Conservation (phyloP, 129 eudicot species). For the Pseudognaphalium luteoalbum region DNA sequence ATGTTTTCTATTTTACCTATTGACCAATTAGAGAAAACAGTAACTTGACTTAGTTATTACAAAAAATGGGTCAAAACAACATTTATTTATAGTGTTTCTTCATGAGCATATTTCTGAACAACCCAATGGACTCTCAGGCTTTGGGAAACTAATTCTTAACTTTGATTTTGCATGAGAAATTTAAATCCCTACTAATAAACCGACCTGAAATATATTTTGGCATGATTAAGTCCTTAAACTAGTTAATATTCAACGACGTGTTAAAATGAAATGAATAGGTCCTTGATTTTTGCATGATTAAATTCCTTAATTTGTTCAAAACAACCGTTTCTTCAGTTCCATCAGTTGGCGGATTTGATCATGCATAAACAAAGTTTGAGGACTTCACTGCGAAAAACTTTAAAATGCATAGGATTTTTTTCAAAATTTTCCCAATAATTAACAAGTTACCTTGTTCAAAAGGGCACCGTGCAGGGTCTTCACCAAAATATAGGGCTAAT, state of each 20-base stretch:
- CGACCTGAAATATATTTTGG: neutral
- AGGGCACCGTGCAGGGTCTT: conserved; percentile 91
- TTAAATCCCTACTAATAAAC: neutral
- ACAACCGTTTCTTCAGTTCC: neutral
- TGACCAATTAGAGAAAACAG: neutral
- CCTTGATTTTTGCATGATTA: neutral
- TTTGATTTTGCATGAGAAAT: too few relatives aligned
- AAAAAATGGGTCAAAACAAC: conserved; percentile 2
- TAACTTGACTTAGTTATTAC: conserved; percentile 9
- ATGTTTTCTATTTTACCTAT: neutral
- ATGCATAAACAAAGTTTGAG: neutral
- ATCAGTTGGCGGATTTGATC: neutral
- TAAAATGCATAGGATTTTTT: neutral
- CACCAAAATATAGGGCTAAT: conserved; percentile 89
- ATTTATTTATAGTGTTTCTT: conserved; percentile 6
- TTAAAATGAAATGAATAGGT: too few relatives aligned
- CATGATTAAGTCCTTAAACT: neutral
- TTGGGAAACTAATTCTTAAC: neutral
- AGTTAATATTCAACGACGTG: neutral
- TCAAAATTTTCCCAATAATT: neutral
- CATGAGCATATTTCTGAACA: neutral
- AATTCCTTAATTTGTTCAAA: neutral
- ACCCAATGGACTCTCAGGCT: neutral
- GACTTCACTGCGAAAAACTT: neutral
- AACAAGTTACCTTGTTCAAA: conserved; percentile 87